Evolutionary conservation across 306 rosid genomes (phyloP).

Genomic region (Dryas drummondii): DNA sequence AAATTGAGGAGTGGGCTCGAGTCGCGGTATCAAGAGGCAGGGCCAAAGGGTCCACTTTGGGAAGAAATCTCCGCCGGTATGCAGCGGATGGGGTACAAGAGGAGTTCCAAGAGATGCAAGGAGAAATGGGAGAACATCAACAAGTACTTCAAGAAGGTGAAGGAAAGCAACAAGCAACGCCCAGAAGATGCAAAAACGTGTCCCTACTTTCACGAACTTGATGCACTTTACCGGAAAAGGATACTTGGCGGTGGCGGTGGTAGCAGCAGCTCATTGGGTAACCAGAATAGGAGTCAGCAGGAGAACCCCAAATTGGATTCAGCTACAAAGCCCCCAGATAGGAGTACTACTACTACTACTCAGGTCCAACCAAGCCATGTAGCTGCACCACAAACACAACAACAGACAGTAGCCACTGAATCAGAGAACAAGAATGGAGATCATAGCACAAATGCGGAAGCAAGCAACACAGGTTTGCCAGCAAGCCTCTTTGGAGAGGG

Average conservation of each 20-base stretch:
- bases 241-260: slow-evolving; percentile 27
- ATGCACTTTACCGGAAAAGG: slow-evolving; percentile 35
- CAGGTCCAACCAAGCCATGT: not conserved
- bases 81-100: slow-evolving; percentile 37
- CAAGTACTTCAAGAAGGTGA: slow-evolving; percentile 44
- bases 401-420: not conserved
- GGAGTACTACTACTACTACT: too few relatives aligned
- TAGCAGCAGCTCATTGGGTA: slow-evolving; percentile 12
- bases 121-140: slow-evolving; percentile 48
- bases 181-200: slow-evolving; percentile 44
- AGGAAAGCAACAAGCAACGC: slow-evolving; percentile 38
- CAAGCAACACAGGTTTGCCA: slow-evolving; percentile 10
- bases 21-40: slow-evolving; percentile 38
- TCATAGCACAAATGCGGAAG: slow-evolving; percentile 1
- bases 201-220: slow-evolving; percentile 41
- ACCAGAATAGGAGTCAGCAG: slow-evolving; percentile 11
- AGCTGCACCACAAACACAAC: slow-evolving; percentile 1
- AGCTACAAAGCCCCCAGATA: not conserved
- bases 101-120: slow-evolving; percentile 35
- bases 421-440: slow-evolving; percentile 19
- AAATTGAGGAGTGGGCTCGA: slow-evolving; percentile 45
- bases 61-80: slow-evolving; percentile 40
- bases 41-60: slow-evolving; percentile 55
- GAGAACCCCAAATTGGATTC: slow-evolving; percentile 8
- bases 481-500: slow-evolving; percentile 28